Evolutionary conservation across 148 eudicot genomes (phyloP), one percentile per base, ranked within the genome.

Genomic region (Fagopyrum tataricum): DNA sequence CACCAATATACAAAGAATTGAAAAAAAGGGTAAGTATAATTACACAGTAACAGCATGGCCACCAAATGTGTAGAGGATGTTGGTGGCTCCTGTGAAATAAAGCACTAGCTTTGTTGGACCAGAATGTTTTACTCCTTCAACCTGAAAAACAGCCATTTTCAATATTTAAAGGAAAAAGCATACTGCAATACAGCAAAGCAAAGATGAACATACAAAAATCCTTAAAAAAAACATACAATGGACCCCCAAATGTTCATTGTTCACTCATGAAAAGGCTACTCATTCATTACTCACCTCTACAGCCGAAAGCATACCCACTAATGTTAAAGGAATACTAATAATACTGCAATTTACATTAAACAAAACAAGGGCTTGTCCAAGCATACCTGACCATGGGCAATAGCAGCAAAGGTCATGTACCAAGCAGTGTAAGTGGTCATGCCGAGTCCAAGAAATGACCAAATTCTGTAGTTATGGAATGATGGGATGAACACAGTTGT

Each of bases 41-140:
- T 73, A 90, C 95, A 90, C 95, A 10, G 91, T 90, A 53, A 90
- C 88, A 52, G 94, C 94, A 72, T 89, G 94, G 11, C 94, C 94
- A 7, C 94, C 94, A 71, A 89, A 89, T 61, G 94, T 89, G 83
- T 89, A 89, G 41, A 89, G 89, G 41, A 88, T 86, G 64, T 88
- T 88, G 67, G 92, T 88, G 39, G 91, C 89, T 59, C 91, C 91
- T 11, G 91, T 88, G 70, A 88, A 88, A 70, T 88, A 88, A 31
- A 86, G 81, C 70, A 86, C 84, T 75, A 86, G 43, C 76, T 81
- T 81, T 46, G 56, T 78, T 24, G 94, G 94, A 40, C 85, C 94
- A 37, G 87, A 80, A 78, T 89, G 94, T 62, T 74, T 77, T 59
- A 89, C 94, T 46, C 86, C 91, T 81, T 84, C 80, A 48, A 15